Percentiles rank a stretch among this genome's conserved stretches.
Conservation (phyloP, 2,329 filamentous ascomycete genomes). For the Pezicula radicicola region DNA sequence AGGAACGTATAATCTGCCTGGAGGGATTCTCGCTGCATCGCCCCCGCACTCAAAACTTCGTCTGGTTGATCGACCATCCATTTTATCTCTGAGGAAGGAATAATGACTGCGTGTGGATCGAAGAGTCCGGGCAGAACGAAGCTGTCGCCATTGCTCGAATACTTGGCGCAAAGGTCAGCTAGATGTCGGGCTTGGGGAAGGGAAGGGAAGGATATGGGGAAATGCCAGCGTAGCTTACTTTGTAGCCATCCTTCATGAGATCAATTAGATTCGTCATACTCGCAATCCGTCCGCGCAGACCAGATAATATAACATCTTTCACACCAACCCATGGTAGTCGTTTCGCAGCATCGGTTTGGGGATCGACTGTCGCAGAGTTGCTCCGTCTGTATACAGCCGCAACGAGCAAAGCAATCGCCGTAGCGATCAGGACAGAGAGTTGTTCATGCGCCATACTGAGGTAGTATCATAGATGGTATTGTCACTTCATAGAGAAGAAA, state of each 20-base stretch:
- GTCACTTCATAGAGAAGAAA: too few species aligned
- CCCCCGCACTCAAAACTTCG: constrained; percentile 25
- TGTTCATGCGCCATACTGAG: too few species aligned
- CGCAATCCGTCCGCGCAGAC: constrained; percentile 8
- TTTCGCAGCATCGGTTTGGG: too few species aligned
- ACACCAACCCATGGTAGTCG: constrained; percentile 12
- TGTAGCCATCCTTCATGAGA: constrained; percentile 11
- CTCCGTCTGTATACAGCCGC: background rate
- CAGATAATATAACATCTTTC: constrained; percentile 7
- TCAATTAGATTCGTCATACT: constrained; percentile 8
- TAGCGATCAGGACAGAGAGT: too few species aligned
- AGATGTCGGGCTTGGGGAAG: too few species aligned
- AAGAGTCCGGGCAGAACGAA: constrained; percentile 38
- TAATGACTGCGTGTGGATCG: constrained; percentile 34
- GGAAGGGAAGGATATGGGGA: background rate
- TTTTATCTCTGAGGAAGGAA: constrained; percentile 34
- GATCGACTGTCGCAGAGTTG: too few species aligned
- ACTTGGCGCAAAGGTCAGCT: constrained; percentile 25
- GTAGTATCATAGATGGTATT: too few species aligned
- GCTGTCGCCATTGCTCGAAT: constrained; percentile 35
- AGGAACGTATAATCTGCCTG: constrained; percentile 35
- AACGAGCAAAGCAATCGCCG: too few species aligned
- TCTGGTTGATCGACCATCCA: constrained; percentile 39
- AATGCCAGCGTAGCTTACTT: constrained; percentile 3
- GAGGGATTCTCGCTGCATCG: constrained; percentile 35